Percentiles rank a stretch among this genome's conserved stretches.
phyloP scores from a whole-genome alignment of 495 filamentous ascomycete genomes.

The Neurospora sp. region DNA sequence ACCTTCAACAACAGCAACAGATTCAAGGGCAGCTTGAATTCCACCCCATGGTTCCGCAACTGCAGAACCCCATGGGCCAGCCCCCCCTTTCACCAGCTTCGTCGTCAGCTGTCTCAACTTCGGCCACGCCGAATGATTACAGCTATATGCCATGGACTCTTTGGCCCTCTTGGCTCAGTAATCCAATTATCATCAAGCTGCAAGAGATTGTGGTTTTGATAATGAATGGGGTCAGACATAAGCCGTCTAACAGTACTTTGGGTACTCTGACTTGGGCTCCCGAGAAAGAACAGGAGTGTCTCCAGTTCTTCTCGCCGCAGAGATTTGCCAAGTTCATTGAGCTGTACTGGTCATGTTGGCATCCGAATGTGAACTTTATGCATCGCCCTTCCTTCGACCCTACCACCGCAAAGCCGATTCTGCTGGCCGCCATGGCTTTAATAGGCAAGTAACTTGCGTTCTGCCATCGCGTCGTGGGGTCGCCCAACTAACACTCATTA shows the following conservation, averaged over 20 bases:
- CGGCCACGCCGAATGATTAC: not conserved
- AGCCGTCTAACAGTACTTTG: slow-evolving; percentile 17
- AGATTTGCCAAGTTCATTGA: slow-evolving; percentile 21
- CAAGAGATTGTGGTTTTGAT: slow-evolving; percentile 18
- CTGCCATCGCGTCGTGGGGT: too few species aligned
- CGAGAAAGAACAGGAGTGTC: slow-evolving; percentile 16
- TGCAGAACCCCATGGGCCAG: not conserved
- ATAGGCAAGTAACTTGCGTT: slow-evolving; percentile 9
- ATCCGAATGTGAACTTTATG: slow-evolving; percentile 20
- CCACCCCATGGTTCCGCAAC: not conserved
- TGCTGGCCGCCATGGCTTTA: slow-evolving; percentile 20
- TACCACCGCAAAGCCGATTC: slow-evolving; percentile 9
- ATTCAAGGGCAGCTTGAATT: not conserved
- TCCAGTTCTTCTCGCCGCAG: slow-evolving; percentile 18
- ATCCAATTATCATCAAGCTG: slow-evolving; percentile 16
- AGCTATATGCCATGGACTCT: slow-evolving; percentile 1
- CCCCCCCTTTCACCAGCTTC: not conserved
- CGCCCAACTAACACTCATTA: not conserved
- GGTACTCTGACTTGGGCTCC: slow-evolving; percentile 15
- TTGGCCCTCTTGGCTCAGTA: slow-evolving; percentile 13
- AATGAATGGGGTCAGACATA: slow-evolving; percentile 13
- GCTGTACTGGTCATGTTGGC: slow-evolving; percentile 23
- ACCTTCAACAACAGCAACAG: not conserved
- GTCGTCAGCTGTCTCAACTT: not conserved
- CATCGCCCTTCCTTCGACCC: slow-evolving; percentile 20